Evolutionary conservation across 2,329 filamentous ascomycete genomes (phyloP), one percentile per base, ranked within the genome.

Genomic region (Pyrenophora graminea): DNA sequence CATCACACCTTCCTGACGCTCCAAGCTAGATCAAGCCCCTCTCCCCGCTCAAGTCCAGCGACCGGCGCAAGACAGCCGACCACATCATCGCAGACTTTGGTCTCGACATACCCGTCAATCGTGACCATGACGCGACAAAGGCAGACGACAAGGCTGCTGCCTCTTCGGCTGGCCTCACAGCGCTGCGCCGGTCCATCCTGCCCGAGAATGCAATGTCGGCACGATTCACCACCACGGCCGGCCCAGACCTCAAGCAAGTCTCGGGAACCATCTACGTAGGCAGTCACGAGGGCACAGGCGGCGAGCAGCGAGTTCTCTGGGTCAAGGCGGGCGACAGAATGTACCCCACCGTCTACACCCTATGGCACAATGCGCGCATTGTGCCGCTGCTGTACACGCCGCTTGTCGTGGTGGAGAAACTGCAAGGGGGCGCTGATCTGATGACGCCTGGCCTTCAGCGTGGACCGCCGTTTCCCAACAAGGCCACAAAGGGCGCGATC

Each of bases 381-480:
- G 73, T 87, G 0, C 84, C 86, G 0, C 69, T 89, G 27, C 76
- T 89, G n/a, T 80, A 86, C 59, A 88, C 86, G 0, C 84, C 83
- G 3, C 76, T 79, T 8, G 78, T 84, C 19, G 82, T 85, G 3
- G 80, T 88, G 63, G 77, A 81, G 53, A 88, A 87, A 69, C 73
- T 89, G 7, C 82, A 81, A 50, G 79, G 80, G 6, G 86, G 86
- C 3, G 85, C 86, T 17, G 85, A 88, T 68, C 74, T 89, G 40
- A 88, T 88, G 86, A 87, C 82, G 1, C 86, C 86, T 2, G 86
- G 86, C 7, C 72, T 89, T 12, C 80, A 85, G 23, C 80, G 82
- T 45, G 85, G 85, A 1, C 84, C 85, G 9, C 85, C 85, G 2
- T 88, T 87, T 62, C 83, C 85, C 3, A 61, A 74, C 31, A 76